Evolutionary conservation across 192 early-diverging fungal genomes (phyloP), one percentile per base, ranked within the genome.

Genomic region (Thamnidium elegans): DNA sequence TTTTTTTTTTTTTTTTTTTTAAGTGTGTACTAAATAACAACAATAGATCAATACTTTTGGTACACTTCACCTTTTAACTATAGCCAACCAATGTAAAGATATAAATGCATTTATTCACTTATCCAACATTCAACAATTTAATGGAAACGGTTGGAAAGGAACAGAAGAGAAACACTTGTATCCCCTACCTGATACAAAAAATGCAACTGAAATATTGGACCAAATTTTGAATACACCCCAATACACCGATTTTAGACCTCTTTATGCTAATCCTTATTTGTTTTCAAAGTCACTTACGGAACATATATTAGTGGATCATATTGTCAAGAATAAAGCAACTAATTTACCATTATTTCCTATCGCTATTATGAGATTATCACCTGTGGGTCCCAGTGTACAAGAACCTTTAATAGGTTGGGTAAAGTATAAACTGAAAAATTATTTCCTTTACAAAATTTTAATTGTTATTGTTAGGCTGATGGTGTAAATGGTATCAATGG

Each of bases 251-350:
- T 39, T 59, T 26, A 39, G n/a, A 42, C 13, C 48, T 2, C 50
- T 62, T 19, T 83, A 80, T 61, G 70, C 69, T 42, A 83, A 76
- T 48, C 69, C 69, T 0, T 78, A 80, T 39, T 62, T 71, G 0
- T 83, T 80, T 64, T 74, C 81, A 19, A 83, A 83, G 23, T 62
- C 73, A 4, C 44, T 83, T 20, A 70, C 78, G 9, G 81, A 83
- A 42, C 78, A 80, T 56, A 31, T 83, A 20, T 64, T 83, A 26
- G 58, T 65, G 4, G 46, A 55, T 13, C 50, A 70, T 39, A 55
- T 70, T 0, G n/a, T 39, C 0, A 63, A 70, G 17, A 76, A 78
- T 5, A 71, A 72, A 21, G 30, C 31, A 9, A 69, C 45, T 7
- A 47, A 48, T 14, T 50, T 52, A 1, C 26, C 32, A 21, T 69